Evolutionary conservation across 441 rosid species (phyloP), one percentile per base, ranked within the genome.

Genomic region (Rhodomyrtus psidioides): DNA sequence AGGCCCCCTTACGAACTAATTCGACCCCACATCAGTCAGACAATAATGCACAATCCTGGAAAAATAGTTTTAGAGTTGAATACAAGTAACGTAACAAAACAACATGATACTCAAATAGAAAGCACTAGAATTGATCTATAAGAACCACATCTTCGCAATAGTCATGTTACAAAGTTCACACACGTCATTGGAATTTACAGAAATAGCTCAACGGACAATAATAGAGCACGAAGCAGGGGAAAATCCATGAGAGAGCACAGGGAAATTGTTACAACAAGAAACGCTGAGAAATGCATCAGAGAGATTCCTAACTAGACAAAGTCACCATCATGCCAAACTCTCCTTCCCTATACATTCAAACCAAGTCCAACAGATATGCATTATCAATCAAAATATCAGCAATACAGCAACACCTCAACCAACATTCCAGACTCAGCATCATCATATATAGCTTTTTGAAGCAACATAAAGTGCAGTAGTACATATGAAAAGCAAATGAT

Each of bases 251-350:
- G 6, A 62, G 8, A n/a, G 24, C 44, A 49, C 6, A 8, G 23
- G 23, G 8, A 2, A 24, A 27, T 6, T 16, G 12, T 44, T 12
- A 46, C 5, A 17, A 49, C 44, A 84, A 81, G 60, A 23, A 58
- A 17, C 14, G n/a, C 16, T 53, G 82, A 55, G 7, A 10, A 16
- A 26, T 81, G 86, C 92, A 92, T 92, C 93, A 90, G 94, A 92
- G 93, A 92, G 93, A 92, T 92, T 91, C 91, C 91, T 90, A 90
- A 54, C 54, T 57, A 88, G 90, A 88, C 91, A 3, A 10, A 85
- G 65, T 87, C 92, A 89, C 82, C 92, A 90, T 86, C 82, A n/a
- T n/a, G n/a, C n/a, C n/a, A n/a, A n/a, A n/a, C n/a, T n/a, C n/a
- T n/a, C n/a, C n/a, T n/a, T n/a, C n/a, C n/a, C n/a, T n/a, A n/a